These are phyloP conservation scores for Thermochaetoides thermophila DNA, from an alignment of 495 filamentous ascomycete genomes.

Conservation along the genomic window DNA sequence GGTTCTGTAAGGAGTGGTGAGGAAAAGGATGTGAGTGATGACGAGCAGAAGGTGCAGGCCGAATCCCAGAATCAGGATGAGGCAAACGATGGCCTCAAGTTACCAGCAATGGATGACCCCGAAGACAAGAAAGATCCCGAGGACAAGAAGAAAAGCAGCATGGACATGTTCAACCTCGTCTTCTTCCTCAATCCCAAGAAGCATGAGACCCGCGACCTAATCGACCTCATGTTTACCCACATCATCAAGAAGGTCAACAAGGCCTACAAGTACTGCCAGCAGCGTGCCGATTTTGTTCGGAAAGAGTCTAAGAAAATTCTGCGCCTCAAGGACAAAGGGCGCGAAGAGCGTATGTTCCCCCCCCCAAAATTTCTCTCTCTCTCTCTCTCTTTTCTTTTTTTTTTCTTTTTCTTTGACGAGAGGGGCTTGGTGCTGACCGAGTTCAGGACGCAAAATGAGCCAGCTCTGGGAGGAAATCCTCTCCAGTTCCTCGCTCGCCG, in stretches of 20 bases:
- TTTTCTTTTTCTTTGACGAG: too few species aligned
- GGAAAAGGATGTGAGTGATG: constrained; percentile 11
- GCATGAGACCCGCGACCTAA: constrained; percentile 56
- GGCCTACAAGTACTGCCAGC: constrained; percentile 80
- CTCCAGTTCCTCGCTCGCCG: constrained; percentile 60
- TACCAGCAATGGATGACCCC: constrained; percentile 21
- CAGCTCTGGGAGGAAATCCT: constrained; percentile 56
- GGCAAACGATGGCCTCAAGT: too few species aligned
- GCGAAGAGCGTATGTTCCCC: constrained; percentile 47
- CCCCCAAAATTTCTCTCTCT: too few species aligned
- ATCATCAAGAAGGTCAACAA: constrained; percentile 82
- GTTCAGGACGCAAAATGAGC: constrained; percentile 39
- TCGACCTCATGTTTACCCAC: constrained; percentile 71
- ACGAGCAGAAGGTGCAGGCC: constrained; percentile 22
- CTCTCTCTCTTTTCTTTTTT: too few species aligned
- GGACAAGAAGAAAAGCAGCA: constrained; percentile 42
- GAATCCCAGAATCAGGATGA: too few species aligned
- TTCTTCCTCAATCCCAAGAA: constrained; percentile 75
- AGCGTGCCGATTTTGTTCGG: constrained; percentile 75
- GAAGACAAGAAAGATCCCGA: constrained; percentile 27
- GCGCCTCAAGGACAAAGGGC: constrained; percentile 59
- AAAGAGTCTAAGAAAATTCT: constrained; percentile 68
- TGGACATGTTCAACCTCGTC: constrained; percentile 96
- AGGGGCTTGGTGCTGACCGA: too few species aligned
- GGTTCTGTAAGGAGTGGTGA: constrained; percentile 4